Evolutionary conservation across 768 basidiomycete genomes (phyloP), one percentile per base, ranked within the genome.

Genomic region (Pleurotus djamor): DNA sequence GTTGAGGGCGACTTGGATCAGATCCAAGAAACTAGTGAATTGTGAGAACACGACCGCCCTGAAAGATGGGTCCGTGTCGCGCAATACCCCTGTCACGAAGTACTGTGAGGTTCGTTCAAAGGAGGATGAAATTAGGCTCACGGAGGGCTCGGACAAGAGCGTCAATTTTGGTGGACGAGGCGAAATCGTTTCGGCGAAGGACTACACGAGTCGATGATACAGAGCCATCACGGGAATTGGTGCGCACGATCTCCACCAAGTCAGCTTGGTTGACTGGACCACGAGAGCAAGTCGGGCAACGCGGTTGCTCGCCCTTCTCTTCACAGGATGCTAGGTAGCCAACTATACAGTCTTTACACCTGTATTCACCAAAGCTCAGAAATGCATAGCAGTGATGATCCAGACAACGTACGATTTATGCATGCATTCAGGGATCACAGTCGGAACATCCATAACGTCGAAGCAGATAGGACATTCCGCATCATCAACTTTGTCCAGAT

Each of bases 321-420:
- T 87, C 82, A 63, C 88, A 86, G 8, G 80, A 79, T 16, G 83
- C 81, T 32, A 97, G 78, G 65, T 86, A 89, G 8, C 86, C 82
- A 14, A 92, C 71, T 21, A 96, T 91, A 66, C 96, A 98, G 63
- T 94, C 92, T 70, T 92, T 96, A 71, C 96, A 98, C 60, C 93
- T 91, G 32, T 48, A 52, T 28, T 28, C 21, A 28, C 21, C 21
- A 28, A 28, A 3, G 21, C 21, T 28, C 21, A 28, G 21, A 28
- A 28, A 28, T 28, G 21, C n/a, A 34, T 13, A 34, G 33, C 32
- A 38, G 49, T 38, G 21, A 8, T 59, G 7, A 21, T 14, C 17
- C 7, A 16, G 21, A 28, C 21, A 28, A 69, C 82, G 59, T 67
- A 91, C 92, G 84, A 89, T 66, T 82, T 80, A 66, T 95, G 94